Conservation (phyloP, 164 flowering plant species). For the Cinnamomum micranthum region DNA sequence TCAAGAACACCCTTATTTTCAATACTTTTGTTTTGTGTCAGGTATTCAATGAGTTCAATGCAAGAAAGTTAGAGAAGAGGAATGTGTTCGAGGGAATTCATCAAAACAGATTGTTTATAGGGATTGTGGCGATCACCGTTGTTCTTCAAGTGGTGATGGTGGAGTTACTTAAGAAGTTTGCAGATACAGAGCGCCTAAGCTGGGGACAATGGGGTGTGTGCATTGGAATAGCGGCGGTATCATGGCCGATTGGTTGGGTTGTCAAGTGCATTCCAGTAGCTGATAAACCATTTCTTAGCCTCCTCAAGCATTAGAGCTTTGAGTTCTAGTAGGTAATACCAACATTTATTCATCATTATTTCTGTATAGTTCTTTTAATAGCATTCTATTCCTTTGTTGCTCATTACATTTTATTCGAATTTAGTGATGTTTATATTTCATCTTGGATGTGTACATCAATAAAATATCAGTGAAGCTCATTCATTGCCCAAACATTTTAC, state of each 20-base stretch:
- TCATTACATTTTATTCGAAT: no score
- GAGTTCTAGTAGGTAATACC: no score
- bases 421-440: no score
- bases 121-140: conserved; percentile 35
- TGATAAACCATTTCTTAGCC: conserved; percentile 27
- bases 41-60: conserved; percentile 54
- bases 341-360: no score
- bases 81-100: conserved; percentile 41
- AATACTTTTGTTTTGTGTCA: conserved; percentile 58
- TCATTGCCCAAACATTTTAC: no score
- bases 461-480: no score
- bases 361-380: no score
- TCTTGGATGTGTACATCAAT: no score
- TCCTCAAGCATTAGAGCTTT: neutral
- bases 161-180: conserved; percentile 45
- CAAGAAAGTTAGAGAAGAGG: conserved; percentile 43
- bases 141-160: conserved; percentile 49
- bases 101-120: conserved; percentile 40
- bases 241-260: conserved; percentile 53
- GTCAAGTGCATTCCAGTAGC: conserved; percentile 53
- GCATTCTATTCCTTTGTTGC: no score
- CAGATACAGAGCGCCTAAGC: conserved; percentile 45
- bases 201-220: conserved; percentile 54
- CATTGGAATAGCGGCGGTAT: conserved; percentile 30
- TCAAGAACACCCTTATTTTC: conserved; percentile 48